phyloP scores from a whole-genome alignment of 805 yeast species.

The Zygoascus bituminiphila region DNA sequence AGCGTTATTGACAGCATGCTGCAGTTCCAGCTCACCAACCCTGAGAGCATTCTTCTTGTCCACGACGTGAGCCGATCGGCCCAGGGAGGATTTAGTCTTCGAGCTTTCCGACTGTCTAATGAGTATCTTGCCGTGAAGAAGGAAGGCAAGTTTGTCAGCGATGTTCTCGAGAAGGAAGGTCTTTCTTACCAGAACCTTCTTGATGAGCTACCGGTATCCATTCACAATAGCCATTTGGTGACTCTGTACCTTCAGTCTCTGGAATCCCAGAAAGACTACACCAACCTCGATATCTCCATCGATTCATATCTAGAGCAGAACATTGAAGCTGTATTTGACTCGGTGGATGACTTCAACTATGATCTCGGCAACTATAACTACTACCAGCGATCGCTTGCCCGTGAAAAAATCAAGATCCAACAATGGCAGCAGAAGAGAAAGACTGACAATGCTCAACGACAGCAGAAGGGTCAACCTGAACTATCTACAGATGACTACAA shows the following conservation, averaged over 20 bases:
- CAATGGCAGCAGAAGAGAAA: constrained; percentile 70
- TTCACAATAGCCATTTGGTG: constrained; percentile 62
- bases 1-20: constrained; percentile 58
- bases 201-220: constrained; percentile 58
- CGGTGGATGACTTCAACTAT: constrained; percentile 67
- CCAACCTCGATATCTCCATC: constrained; percentile 35
- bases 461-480: constrained; percentile 45
- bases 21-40: constrained; percentile 50
- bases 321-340: constrained; percentile 56
- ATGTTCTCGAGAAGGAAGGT: constrained; percentile 49
- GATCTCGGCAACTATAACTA: constrained; percentile 75
- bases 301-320: constrained; percentile 35
- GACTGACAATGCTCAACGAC: constrained; percentile 55
- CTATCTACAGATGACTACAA: constrained; percentile 54
- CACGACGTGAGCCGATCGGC: constrained; percentile 63
- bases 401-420: constrained; percentile 59
- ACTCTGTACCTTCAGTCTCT: constrained; percentile 40
- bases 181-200: constrained; percentile 59
- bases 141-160: constrained; percentile 55
- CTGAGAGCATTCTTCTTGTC: constrained; percentile 44
- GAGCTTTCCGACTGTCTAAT: constrained; percentile 60
- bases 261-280: constrained; percentile 23
- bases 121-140: constrained; percentile 46
- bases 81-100: constrained; percentile 52
- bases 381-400: constrained; percentile 65